These are phyloP conservation scores for Mytilinidion resinicola DNA, from an alignment of 495 filamentous ascomycete genomes.

Conservation along the genomic window DNA sequence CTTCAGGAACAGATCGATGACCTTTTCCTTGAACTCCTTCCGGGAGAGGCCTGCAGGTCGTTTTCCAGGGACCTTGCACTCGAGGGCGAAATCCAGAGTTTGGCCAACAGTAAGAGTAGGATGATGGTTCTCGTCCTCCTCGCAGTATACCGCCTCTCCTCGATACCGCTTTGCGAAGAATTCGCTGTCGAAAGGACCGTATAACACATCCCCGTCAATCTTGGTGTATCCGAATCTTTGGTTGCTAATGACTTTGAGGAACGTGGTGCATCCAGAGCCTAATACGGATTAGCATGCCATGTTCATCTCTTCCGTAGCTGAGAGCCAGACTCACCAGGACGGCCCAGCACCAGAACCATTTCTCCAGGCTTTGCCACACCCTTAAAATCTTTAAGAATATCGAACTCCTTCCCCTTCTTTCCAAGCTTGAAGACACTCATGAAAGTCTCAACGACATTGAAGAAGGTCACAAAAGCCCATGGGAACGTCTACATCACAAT, in stretches of 20 bases:
- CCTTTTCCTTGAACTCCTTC: conserved; percentile 62
- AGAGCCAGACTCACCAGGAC: conserved; percentile 45
- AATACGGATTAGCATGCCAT: too few species aligned
- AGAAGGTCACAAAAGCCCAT: conserved; percentile 69
- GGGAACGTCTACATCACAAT: conserved; percentile 58
- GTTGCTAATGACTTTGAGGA: conserved; percentile 79
- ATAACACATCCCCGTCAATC: conserved; percentile 70
- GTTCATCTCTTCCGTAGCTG: too few species aligned
- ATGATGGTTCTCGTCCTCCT: conserved; percentile 76
- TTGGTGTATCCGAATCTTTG: conserved; percentile 72
- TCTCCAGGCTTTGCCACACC: conserved; percentile 69
- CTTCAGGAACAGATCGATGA: conserved; percentile 64
- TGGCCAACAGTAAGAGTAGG: conserved; percentile 77
- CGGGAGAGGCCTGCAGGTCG: conserved; percentile 59
- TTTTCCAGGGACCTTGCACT: conserved; percentile 72
- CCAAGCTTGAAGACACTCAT: conserved; percentile 53
- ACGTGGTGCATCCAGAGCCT: conserved; percentile 77
- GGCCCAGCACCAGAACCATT: conserved; percentile 84
- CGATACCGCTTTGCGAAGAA: conserved; percentile 61
- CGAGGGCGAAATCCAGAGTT: conserved; percentile 76
- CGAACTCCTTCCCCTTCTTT: conserved; percentile 58
- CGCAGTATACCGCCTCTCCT: conserved; percentile 81
- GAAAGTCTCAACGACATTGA: conserved; percentile 59
- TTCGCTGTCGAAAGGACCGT: conserved; percentile 61
- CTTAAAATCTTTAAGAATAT: conserved; percentile 52